Evolutionary conservation across 2,329 filamentous ascomycete species (phyloP).

Genomic region (Botryotinia calthae): DNA sequence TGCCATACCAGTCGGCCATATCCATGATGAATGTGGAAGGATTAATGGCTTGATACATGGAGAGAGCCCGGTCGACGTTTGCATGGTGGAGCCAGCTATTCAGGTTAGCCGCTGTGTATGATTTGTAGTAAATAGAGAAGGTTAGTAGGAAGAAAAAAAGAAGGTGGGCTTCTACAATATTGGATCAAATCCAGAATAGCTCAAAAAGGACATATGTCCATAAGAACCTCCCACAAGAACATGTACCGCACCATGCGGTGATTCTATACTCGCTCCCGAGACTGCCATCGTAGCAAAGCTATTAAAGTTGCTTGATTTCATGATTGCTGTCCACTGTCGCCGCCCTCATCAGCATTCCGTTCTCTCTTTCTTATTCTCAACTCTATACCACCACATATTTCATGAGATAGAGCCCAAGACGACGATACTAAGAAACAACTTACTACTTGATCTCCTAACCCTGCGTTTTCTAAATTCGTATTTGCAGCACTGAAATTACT

Average conservation of each 20-base stretch:
- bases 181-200: slow-evolving; percentile 47
- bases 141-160: neutral
- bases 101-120: neutral
- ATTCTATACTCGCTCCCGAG: slow-evolving; percentile 45
- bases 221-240: slow-evolving; percentile 40
- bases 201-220: slow-evolving; percentile 44
- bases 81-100: slow-evolving; percentile 50
- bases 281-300: slow-evolving; percentile 44
- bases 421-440: neutral
- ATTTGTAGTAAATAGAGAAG: no score
- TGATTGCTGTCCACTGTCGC: slow-evolving; percentile 45
- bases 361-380: neutral
- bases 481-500: slow-evolving; percentile 29
- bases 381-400: neutral
- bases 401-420: neutral
- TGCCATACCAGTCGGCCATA: slow-evolving; percentile 36
- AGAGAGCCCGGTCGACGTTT: slow-evolving; percentile 60
- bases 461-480: slow-evolving; percentile 22
- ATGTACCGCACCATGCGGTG: slow-evolving; percentile 46
- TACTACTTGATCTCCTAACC: slow-evolving; percentile 29
- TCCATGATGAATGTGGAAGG: slow-evolving; percentile 35
- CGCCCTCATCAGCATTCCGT: neutral
- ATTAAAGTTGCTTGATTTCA: slow-evolving; percentile 41
- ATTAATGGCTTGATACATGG: slow-evolving; percentile 49
- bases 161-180: slow-evolving; percentile 43